Percentiles rank a stretch among this genome's conserved stretches.
These are phyloP conservation scores for Luzula sylvatica DNA, from an alignment of 176 grass and related monocot species.

Conservation along the genomic window DNA sequence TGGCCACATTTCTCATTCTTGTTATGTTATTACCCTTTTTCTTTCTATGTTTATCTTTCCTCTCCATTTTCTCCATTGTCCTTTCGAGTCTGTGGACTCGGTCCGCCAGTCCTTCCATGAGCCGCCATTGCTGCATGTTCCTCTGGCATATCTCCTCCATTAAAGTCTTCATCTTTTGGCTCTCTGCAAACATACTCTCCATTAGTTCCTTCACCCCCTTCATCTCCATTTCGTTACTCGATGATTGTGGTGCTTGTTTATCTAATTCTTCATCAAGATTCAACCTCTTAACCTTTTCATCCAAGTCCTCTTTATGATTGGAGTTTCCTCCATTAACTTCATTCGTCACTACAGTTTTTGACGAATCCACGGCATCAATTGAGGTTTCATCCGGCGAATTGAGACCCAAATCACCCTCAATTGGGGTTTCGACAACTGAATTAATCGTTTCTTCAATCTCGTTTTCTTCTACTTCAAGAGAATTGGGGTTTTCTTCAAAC, in stretches of 20 bases:
- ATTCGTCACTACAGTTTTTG: not conserved
- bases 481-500: not conserved
- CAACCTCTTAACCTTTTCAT: not conserved
- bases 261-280: not conserved
- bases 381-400: not conserved
- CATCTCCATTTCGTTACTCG: not conserved
- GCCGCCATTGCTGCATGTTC: constrained; percentile 36
- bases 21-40: constrained; percentile 15
- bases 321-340: constrained; percentile 36
- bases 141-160: constrained; percentile 40
- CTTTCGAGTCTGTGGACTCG: constrained; percentile 50
- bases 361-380: not conserved
- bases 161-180: constrained; percentile 19
- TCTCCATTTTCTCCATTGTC: constrained; percentile 35
- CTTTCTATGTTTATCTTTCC: constrained; percentile 11
- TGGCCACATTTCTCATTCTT: constrained; percentile 1
- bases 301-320: not conserved
- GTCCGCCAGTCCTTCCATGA: constrained; percentile 36
- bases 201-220: constrained; percentile 30
- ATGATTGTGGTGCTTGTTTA: not conserved
- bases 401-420: no score
- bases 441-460: not conserved
- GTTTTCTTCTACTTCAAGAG: no score
- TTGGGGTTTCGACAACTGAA: no score
- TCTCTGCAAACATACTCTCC: constrained; percentile 39